phyloP scores from a whole-genome alignment of 2,329 filamentous ascomycete genomes.

The Calonectria leucothoes region DNA sequence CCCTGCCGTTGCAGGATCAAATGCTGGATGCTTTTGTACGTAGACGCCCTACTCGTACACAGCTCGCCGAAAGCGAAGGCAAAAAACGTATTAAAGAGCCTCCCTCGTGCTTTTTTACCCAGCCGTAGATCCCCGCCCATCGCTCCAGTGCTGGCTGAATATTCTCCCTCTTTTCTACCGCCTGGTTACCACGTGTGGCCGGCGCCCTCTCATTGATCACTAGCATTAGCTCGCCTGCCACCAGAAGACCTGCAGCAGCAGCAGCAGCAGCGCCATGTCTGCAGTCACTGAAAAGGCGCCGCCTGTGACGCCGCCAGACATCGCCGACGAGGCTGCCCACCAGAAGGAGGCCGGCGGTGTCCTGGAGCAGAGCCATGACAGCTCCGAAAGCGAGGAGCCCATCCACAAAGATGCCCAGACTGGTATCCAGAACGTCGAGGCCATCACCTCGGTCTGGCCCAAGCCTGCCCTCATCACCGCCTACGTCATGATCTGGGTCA shows the following conservation, averaged over 20 bases:
- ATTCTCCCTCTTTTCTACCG: neutral
- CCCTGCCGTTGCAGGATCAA: neutral
- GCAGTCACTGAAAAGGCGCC: neutral
- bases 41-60: neutral
- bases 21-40: neutral
- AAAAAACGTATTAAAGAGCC: neutral
- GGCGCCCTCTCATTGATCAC: neutral
- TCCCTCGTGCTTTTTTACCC: neutral
- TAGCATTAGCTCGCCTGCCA: neutral
- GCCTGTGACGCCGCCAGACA: neutral
- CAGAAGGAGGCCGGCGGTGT: neutral
- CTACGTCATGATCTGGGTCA: conserved; percentile 56
- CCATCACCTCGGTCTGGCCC: conserved; percentile 53
- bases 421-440: conserved; percentile 54
- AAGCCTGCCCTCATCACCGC: conserved; percentile 49
- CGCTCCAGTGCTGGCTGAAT: neutral
- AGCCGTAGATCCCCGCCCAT: neutral
- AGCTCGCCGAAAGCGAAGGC: neutral
- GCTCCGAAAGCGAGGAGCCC: neutral
- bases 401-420: conserved; percentile 37
- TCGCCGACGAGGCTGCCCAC: neutral
- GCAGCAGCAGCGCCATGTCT: neutral
- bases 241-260: neutral
- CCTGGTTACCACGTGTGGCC: neutral
- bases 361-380: neutral